Evolutionary conservation across 2,329 filamentous ascomycete species (phyloP), one percentile per base, ranked within the genome.

Genomic region (Chaetomiaceae sp.): DNA sequence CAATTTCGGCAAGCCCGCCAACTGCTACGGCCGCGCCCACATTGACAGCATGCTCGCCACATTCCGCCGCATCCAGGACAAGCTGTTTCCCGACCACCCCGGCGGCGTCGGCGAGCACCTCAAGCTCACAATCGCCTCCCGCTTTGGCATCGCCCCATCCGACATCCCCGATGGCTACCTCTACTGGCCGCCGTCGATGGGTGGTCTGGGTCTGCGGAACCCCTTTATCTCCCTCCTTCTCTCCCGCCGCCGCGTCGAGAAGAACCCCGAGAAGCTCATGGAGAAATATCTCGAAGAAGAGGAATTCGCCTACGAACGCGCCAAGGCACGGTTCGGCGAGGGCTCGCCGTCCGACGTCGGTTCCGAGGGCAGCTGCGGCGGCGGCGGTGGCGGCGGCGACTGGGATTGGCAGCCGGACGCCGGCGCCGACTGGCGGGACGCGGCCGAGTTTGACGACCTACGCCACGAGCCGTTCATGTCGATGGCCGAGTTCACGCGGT

Each of bases 41-140:
- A 72, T 81, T 3, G 74, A 80, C 53, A 71, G 72, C 44, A 77
- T 80, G 67, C 73, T 81, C 3, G 64, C 66, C 3, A 77, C 75
- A 0, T 75, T 79, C 57, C 64, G 73, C 16, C 74, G 70, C 27
- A 61, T 63, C 33, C 76, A 81, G 58, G 64, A 71, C 8, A 66
- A 68, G 36, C 67, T 80, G 5, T 80, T 80, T 59, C 66, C 70
- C 2, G 25, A 59, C 14, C 48, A 62, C 5, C 54, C 64, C 1
- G 66, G 62, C 2, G 78, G 75, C 27, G 77, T 84, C 2, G 76
- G 76, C 0, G 73, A 77, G n/a, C 75, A 82, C 57, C 71, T 86
- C 1, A 79, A 81, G 46, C 66, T 69, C 13, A 69, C 72, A 6
- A 77, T 86, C 10, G 60, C 68, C 4, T 62, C 74, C 8, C 76